phyloP scores from a whole-genome alignment of 176 grass and related monocot genomes.

The Cymbopogon citratus region DNA sequence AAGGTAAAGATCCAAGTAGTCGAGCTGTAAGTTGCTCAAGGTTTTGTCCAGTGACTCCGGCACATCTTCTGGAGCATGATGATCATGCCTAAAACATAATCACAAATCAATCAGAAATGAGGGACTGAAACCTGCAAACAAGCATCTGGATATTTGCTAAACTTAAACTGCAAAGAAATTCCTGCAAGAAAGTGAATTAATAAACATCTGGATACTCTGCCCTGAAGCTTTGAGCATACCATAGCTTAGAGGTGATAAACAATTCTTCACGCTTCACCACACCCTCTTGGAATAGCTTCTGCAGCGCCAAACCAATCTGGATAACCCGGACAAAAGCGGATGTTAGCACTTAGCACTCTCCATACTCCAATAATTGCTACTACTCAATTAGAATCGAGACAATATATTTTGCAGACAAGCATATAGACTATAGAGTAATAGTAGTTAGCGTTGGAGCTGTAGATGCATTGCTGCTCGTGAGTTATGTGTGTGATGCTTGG shows the following conservation, averaged over 20 bases:
- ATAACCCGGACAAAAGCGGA: neutral
- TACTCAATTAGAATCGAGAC: neutral
- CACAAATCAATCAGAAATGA: neutral
- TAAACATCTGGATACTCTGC: neutral
- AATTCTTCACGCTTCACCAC: conserved; percentile 67
- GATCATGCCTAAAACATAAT: conserved; percentile 31
- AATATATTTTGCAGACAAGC: neutral
- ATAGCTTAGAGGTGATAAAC: conserved; percentile 73
- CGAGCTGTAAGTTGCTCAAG: conserved; percentile 44
- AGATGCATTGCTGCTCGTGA: neutral
- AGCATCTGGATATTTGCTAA: neutral
- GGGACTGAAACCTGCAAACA: neutral
- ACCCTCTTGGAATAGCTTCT: conserved; percentile 61
- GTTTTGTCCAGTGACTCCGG: conserved; percentile 32
- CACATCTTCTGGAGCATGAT: conserved; percentile 65
- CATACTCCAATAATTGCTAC: neutral
- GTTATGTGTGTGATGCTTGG: neutral
- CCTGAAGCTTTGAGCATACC: conserved; percentile 2
- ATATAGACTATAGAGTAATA: neutral
- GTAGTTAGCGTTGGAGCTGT: neutral
- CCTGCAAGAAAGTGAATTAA: neutral
- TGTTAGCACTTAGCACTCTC: neutral
- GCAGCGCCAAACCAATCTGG: conserved; percentile 59
- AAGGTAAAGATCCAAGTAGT: conserved; percentile 63
- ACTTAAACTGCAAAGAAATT: neutral